Evolutionary conservation across 2,329 filamentous ascomycete genomes (phyloP), one percentile per base, ranked within the genome.

Genomic region (Monascus ruber): DNA sequence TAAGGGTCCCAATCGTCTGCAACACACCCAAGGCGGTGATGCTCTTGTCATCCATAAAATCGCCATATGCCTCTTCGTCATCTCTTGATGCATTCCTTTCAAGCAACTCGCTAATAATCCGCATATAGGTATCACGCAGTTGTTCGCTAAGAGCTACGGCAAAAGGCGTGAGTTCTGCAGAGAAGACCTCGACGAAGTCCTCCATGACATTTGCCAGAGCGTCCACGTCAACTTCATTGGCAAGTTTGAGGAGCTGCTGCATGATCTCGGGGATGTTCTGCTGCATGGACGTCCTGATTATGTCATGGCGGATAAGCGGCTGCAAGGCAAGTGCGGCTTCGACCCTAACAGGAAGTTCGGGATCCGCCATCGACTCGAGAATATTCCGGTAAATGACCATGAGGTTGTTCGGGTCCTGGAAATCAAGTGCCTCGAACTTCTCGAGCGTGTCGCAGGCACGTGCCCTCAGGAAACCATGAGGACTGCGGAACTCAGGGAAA

Each of bases 141-240:
- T 98, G 91, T 65, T 96, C 88, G 56, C 87, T 94, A 4, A 98
- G 72, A 4, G 91, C 91, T 27, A 98, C 89, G 7, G 91, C 91
- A 54, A 98, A 98, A 3, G 91, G 91, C 5, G 91, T 96, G 35
- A 98, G 74, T 60, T 98, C 91, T 2, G 86, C 76, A n/a, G 91
- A 89, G 58, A 98, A 98, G 2, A 96, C 88, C 63, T 98, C 91
- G 34, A 98, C 91, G 58, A 98, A 98, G 58, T 98, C 91, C 64
- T 98, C 91, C 91, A 98, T 98, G 31, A 98, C 91, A 55, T 96
- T 96, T 24, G 91, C 89, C 32, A 98, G 72, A 4, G 91, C 88
- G 62, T 98, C 91, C 35, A 98, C 89, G 58, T 98, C 91, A 42
- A 93, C 91, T 65, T 98, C 91, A 57, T 98, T 98, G 26, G 91